Evolutionary conservation across 2,329 filamentous ascomycete genomes (phyloP).

Genomic region (Penicillium brasilianum): DNA sequence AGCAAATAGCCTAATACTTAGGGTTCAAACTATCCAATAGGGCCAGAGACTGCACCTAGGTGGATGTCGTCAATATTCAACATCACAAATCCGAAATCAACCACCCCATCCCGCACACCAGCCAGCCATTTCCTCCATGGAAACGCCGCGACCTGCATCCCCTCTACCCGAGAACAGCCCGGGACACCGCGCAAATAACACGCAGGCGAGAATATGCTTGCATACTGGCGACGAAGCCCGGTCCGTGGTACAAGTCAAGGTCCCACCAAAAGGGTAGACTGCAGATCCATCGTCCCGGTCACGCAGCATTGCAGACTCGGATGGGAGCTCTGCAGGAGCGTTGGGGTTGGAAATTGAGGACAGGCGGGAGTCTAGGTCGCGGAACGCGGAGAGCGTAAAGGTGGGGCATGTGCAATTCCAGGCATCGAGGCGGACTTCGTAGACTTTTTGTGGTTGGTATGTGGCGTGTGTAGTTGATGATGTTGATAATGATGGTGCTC

Average conservation of each 20-base stretch:
- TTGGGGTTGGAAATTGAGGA: constrained; percentile 3
- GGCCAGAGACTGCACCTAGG: not conserved
- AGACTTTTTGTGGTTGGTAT: constrained; percentile 48
- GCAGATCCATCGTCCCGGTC: constrained; percentile 14
- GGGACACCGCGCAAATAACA: constrained; percentile 71
- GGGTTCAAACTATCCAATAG: not conserved
- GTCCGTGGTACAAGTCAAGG: constrained; percentile 31
- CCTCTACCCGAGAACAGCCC: constrained; percentile 62
- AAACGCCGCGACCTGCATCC: constrained; percentile 57
- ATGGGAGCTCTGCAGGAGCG: not conserved
- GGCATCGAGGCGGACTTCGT: constrained; percentile 72
- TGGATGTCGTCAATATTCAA: not conserved
- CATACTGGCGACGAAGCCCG: constrained; percentile 59
- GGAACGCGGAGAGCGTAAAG: constrained; percentile 76
- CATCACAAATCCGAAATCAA: constrained; percentile 22
- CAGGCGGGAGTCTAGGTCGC: constrained; percentile 40
- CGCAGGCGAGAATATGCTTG: constrained; percentile 87
- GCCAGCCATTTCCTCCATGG: constrained; percentile 73
- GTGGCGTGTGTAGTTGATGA: constrained; percentile 23
- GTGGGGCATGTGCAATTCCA: constrained; percentile 93
- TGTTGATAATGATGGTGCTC: constrained; percentile 4
- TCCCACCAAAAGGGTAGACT: constrained; percentile 46
- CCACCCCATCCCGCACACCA: constrained; percentile 60
- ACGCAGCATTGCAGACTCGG: constrained; percentile 19
- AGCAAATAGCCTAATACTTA: not conserved